Conservation (phyloP, 148 eudicot species). For the Rhododendron ovatum region DNA sequence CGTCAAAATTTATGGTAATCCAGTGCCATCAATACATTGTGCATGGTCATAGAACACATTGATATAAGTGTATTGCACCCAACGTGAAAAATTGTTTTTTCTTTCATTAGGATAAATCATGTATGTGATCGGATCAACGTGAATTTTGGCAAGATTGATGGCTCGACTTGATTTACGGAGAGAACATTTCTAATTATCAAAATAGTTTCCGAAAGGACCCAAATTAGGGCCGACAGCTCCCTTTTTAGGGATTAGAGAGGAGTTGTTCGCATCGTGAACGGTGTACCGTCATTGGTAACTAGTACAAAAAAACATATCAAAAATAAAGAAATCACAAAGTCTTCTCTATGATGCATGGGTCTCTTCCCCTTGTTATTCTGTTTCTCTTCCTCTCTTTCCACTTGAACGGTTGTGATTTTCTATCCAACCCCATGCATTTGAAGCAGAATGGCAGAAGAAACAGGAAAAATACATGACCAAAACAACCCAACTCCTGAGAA, state of each 20-base stretch:
- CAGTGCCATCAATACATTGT: background rate
- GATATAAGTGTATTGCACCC: background rate
- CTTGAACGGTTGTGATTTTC: background rate
- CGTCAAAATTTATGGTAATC: background rate
- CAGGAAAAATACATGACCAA: background rate
- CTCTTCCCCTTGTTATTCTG: background rate
- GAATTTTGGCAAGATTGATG: background rate
- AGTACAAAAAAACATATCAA: background rate
- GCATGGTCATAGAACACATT: background rate
- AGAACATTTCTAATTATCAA: background rate
- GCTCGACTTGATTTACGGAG: background rate
- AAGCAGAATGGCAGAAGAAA: background rate
- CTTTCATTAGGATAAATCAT: background rate
- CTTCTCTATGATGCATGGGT: background rate
- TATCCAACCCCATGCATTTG: background rate
- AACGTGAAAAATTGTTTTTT: background rate
- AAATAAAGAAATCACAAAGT: background rate
- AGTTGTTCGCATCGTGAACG: too few relatives aligned
- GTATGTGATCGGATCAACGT: background rate
- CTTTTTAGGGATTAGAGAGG: background rate
- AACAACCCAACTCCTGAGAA: background rate
- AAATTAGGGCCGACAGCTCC: background rate
- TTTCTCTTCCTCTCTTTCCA: background rate
- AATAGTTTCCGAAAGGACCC: background rate
- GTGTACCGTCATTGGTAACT: background rate